These are phyloP conservation scores for Suhomyces bokatorum DNA, from an alignment of 1,139 yeast genomes.

Conservation along the genomic window DNA sequence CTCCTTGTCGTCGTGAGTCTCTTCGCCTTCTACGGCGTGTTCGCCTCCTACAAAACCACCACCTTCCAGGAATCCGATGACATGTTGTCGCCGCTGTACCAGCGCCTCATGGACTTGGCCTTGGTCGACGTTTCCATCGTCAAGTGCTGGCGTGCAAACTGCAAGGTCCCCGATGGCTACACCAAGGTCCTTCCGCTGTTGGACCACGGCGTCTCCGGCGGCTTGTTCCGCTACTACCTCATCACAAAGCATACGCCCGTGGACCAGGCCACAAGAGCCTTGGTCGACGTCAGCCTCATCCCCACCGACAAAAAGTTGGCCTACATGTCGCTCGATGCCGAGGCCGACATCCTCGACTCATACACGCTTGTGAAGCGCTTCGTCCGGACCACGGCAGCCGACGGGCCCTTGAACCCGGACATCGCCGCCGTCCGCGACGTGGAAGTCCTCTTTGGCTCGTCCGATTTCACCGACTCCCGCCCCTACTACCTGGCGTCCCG, in stretches of 20 bases:
- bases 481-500: conserved; percentile 13
- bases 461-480: conserved; percentile 23
- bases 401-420: conserved; percentile 11
- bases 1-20: conserved; percentile 1
- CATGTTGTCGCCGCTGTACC: conserved; percentile 2
- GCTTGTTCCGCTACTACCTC: conserved; percentile 17
- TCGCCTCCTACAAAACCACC: neutral
- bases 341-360: conserved; percentile 6
- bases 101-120: conserved; percentile 2
- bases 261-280: conserved; percentile 15
- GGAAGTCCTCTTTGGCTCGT: conserved; percentile 29
- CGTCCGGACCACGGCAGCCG: conserved; percentile 12
- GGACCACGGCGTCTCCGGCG: conserved; percentile 8
- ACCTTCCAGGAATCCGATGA: neutral
- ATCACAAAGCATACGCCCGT: conserved; percentile 14
- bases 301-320: conserved; percentile 1
- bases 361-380: conserved; percentile 11
- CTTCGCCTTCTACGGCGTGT: conserved; percentile 1
- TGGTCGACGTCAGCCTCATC: conserved; percentile 17
- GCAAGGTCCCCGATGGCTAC: conserved; percentile 17
- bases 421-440: conserved; percentile 22
- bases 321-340: conserved; percentile 1
- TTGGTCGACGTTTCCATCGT: conserved; percentile 16
- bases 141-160: conserved; percentile 14
- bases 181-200: conserved; percentile 16